Percentiles rank a stretch among this genome's conserved stretches.
phyloP scores from a whole-genome alignment of 495 filamentous ascomycete species.

The Aspergillus bridgeri region DNA sequence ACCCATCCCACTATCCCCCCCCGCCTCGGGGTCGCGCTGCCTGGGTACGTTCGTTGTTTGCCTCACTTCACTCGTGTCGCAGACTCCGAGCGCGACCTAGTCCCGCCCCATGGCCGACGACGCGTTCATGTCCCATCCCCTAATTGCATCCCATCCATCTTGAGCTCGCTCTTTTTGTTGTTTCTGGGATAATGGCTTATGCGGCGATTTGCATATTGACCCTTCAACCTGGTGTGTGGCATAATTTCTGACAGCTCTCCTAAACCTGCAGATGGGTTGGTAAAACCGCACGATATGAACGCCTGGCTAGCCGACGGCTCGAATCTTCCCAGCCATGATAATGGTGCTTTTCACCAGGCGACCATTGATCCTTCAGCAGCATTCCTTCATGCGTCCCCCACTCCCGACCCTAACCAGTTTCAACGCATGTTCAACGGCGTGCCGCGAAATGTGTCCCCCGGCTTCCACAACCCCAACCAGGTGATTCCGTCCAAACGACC shows the following conservation, averaged over 20 bases:
- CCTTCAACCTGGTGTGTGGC: conserved; percentile 14
- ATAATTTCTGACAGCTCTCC: conserved; percentile 24
- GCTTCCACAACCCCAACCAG: conserved; percentile 69
- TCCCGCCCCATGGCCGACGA: conserved; percentile 30
- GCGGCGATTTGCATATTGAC: conserved; percentile 12
- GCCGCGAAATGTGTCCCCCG: conserved; percentile 75
- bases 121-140: conserved; percentile 30
- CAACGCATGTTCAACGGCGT: conserved; percentile 81
- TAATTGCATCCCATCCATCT: conserved; percentile 6
- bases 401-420: conserved; percentile 57
- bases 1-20: neutral
- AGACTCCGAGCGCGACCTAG: conserved; percentile 24
- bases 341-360: conserved; percentile 65
- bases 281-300: conserved; percentile 65
- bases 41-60: neutral
- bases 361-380: conserved; percentile 54
- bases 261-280: conserved; percentile 53
- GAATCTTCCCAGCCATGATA: conserved; percentile 67
- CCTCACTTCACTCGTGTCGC: conserved; percentile 17
- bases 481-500: conserved; percentile 86
- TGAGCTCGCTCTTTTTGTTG: neutral
- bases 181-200: conserved; percentile 9
- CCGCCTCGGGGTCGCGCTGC: neutral
- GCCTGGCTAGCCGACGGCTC: conserved; percentile 79
- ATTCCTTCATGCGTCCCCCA: conserved; percentile 49